Evolutionary conservation across 2,329 filamentous ascomycete genomes (phyloP), one percentile per base, ranked within the genome.

Genomic region (Pseudogymnoascus verrucosus): DNA sequence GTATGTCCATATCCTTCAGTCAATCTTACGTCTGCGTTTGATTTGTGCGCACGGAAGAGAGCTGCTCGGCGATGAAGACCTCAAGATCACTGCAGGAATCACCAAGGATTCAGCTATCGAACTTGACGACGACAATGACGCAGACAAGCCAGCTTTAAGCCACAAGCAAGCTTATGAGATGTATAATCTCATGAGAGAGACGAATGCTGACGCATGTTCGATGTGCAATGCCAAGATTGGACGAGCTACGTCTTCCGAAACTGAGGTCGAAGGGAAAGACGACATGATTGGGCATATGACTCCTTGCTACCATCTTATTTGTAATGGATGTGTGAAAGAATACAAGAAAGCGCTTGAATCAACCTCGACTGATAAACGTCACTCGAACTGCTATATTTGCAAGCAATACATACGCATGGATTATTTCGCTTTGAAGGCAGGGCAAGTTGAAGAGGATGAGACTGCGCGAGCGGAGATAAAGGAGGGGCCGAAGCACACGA

Each of bases 31-130:
- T 31, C 84, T 99, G 16, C 90, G 95, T 8, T 82, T 96, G 42
- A 89, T 98, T 61, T 97, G 93, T 72, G 95, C 93, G 1, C 93
- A 97, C 73, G 95, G 95, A n/a, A 89, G 89, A 67, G 93, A 98
- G 65, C 83, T 99, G 6, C 82, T 99, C 2, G 90, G 87, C 64
- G 86, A 93, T 37, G 89, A 93, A 19, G 93, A 98, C 70, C 78
- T 96, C 54, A 86, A 89, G 68, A 81, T 89, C 3, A 85, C 93
- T 61, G 89, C 92, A 72, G 93, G 93, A 23, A 83, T 91, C 75
- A 91, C 87, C n/a, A 86, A 86, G 7, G 88, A 91, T 40, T 91
- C 91, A 67, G 90, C 95, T 2, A 96, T 99, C 70, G 90, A 96
- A 69, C 82, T 98, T 21, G 92, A 95, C 65, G 91, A 91, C 60